Evolutionary conservation across 306 rosid genomes (phyloP), one percentile per base, ranked within the genome.

Genomic region (Glycine tomentella): DNA sequence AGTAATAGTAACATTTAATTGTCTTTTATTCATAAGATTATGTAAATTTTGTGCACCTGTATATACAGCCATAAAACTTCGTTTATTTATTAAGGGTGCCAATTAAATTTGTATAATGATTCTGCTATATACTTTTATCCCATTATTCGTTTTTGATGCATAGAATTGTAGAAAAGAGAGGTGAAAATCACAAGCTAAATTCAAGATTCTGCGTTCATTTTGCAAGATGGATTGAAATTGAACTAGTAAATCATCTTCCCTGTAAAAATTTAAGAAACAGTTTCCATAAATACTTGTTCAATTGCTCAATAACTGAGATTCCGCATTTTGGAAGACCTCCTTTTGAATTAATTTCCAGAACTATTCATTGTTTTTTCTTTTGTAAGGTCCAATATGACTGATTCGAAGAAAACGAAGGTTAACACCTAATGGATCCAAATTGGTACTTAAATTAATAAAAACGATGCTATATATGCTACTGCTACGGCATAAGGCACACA

Each of bases 361-460:
- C 6, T 50, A 12, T 14, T 9, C 69, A 16, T 33, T 13, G 46
- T 9, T 15, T 1, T 56, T 9, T 15, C 2, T 8, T 74, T 66
- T n/a, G 10, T 3, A 69, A 75, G 78, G 79, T 59, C 33, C 14
- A 80, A 16, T 65, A 65, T 66, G 78, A 67, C 58, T n/a, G 70
- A 64, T 40, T 56, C 55, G 38, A 49, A 63, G 77, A 45, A 73
- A 76, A 72, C 53, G 15, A 1, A 33, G 48, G 17, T 58, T 66
- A 76, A 66, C 80, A 76, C 77, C 65, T 55, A 79, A 58, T 79
- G 82, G 79, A 74, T 75, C 77, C 74, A 64, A 56, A 83, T 58
- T 11, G 68, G 14, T 36, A 40, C 2, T 15, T 40, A 72, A 55
- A 65, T 16, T 14, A 78, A 82, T 48, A 14, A 50, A 33, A 17